Evolutionary conservation across 1,284 basidiomycete genomes (phyloP).

Genomic region (Rhizopogon hawkerae): DNA sequence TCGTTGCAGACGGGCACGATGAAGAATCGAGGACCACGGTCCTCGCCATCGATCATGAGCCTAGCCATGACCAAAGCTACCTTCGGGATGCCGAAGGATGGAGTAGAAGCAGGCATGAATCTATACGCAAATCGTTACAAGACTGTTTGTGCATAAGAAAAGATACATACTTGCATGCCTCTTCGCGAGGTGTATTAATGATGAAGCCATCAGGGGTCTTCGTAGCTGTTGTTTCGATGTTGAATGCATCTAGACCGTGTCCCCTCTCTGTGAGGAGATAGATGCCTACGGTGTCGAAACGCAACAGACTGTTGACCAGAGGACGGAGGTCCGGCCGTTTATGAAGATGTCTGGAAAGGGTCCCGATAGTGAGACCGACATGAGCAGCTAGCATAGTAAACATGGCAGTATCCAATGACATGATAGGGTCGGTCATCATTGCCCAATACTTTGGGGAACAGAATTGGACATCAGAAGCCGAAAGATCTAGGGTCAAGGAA

Average conservation of each 20-base stretch:
- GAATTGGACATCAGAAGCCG: conserved; percentile 35
- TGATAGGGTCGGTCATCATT: conserved; percentile 42
- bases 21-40: conserved; percentile 45
- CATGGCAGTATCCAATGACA: conserved; percentile 39
- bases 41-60: conserved; percentile 39
- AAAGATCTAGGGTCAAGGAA: conserved; percentile 27
- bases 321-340: conserved; percentile 39
- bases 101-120: conserved; percentile 53
- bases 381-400: conserved; percentile 42
- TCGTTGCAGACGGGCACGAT: conserved; percentile 42
- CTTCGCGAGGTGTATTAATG: conserved; percentile 45
- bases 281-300: conserved; percentile 42
- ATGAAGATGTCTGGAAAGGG: conserved; percentile 39
- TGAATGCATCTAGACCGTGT: conserved; percentile 51
- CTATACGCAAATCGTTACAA: conserved; percentile 22
- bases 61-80: conserved; percentile 47
- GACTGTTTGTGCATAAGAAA: not conserved
- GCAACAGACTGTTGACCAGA: conserved; percentile 36
- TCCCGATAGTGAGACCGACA: conserved; percentile 42
- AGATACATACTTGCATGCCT: conserved; percentile 45
- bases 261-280: conserved; percentile 48
- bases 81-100: conserved; percentile 42
- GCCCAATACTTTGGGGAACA: conserved; percentile 41
- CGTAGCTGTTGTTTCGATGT: conserved; percentile 53
- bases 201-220: conserved; percentile 40